Evolutionary conservation across 78 protist species (phyloP).

Genomic region (Andalucia godoyi): DNA sequence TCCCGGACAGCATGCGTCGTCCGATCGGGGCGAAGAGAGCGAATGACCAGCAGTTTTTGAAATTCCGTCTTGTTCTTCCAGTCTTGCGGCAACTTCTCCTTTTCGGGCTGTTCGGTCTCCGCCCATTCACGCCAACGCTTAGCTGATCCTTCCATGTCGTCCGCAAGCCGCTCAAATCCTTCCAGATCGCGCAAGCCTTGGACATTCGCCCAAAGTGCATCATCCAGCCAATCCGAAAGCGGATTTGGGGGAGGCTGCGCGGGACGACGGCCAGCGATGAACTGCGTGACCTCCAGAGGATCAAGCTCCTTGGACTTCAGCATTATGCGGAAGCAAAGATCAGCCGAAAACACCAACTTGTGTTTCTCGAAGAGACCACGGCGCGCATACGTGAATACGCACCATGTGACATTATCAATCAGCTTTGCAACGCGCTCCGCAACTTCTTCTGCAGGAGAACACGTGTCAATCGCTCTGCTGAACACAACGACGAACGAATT

Average conservation of each 20-base stretch:
- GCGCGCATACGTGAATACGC: conserved; percentile 23
- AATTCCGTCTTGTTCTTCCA: conserved; percentile 50
- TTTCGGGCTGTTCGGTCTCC: conserved; percentile 58
- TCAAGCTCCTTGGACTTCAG: background rate
- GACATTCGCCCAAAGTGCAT: conserved; percentile 33
- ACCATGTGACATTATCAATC: conserved; percentile 11
- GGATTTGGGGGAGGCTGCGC: background rate
- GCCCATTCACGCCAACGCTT: conserved; percentile 69
- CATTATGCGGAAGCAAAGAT: conserved; percentile 30
- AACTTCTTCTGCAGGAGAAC: background rate
- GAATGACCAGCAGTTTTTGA: conserved; percentile 47
- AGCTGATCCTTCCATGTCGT: conserved; percentile 47
- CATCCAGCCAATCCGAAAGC: conserved; percentile 32
- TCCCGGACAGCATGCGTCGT: conserved; percentile 34
- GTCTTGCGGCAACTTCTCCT: conserved; percentile 55
- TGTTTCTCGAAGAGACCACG: conserved; percentile 68
- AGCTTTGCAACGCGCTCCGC: conserved; percentile 6
- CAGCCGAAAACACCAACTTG: conserved; percentile 45
- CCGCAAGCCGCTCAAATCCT: conserved; percentile 29
- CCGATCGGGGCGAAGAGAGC: conserved; percentile 76
- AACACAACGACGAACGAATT: conserved; percentile 48
- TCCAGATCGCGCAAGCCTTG: conserved; percentile 32
- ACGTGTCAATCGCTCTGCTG: conserved; percentile 37
- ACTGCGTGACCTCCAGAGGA: background rate
- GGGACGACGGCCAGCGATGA: background rate